Base-by-base conservation (phyloP, 169 alveolate species). In the Perkinsus chesapeaki region DNA sequence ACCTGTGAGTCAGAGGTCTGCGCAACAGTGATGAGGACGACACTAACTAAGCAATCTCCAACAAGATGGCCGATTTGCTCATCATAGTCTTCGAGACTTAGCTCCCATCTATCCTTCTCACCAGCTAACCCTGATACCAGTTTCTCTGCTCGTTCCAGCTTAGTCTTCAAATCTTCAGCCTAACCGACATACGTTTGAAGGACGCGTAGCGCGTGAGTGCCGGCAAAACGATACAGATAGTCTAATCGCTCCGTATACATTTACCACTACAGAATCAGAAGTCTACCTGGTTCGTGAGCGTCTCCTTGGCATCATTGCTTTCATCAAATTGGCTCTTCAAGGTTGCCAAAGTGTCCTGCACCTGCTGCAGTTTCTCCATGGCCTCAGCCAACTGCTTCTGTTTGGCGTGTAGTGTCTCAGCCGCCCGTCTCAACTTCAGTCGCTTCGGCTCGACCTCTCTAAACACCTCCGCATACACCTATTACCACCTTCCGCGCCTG, bases 381-480 rank as follows among this genome's bases (percentile, higher is more conserved):
- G 97, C 95, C 73, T 96, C 98, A 93, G 97, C 97, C 91, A 97
- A 96, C 95, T 96, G 97, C 37, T 95, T 96, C 36, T 98, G 96
- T 93, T 97, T 97, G 39, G 96, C 97, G 93, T 97, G 96, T 48
- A 97, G 95, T 92, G 98, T 97, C 93, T 98, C 98, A 34, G 97
- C 99, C 0, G 98, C 99, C 23, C 95, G 95, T 27, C 95, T 94
- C 48, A 96, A 94, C 96, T 98, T 97, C 82, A 97, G 96, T 93
- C 99, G 97, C 96, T 99, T 98, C n/a, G 99, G 99, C 93, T 98
- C 99, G 39, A 99, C 99, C 95, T 98, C 99, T 27, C 98, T 96
- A 92, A 97, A 98, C 73, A 98, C 99, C 95, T 98, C 99, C 91
- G 99, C 99, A 93, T 98, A 98, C 95, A 98, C 97, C 82, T 60